Evolutionary conservation across 768 basidiomycete genomes (phyloP).

Genomic region (Gautieria morchelliformis): DNA sequence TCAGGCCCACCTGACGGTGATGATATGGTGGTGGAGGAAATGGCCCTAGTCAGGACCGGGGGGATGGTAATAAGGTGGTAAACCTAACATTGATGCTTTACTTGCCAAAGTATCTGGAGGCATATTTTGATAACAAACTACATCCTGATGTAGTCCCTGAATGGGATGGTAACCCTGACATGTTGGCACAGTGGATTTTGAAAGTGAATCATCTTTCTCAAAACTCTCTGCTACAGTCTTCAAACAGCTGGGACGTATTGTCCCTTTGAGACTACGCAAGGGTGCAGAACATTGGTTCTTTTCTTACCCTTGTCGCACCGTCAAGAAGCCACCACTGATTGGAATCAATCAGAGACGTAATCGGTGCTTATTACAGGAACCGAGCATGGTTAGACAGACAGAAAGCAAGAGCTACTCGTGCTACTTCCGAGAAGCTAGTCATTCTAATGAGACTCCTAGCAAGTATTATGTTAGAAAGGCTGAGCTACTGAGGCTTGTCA

Average conservation of each 20-base stretch:
- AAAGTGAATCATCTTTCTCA: conserved; percentile 19
- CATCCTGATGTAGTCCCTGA: conserved; percentile 22
- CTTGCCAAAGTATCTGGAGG: conserved; percentile 1
- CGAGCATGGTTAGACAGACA: conserved; percentile 22
- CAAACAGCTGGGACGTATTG: conserved; percentile 21
- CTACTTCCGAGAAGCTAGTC: conserved; percentile 18
- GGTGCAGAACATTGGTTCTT: conserved; percentile 26
- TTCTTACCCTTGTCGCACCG: conserved; percentile 11
- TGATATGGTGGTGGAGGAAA: not conserved
- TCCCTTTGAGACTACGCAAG: conserved; percentile 18
- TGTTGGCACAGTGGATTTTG: conserved; percentile 20
- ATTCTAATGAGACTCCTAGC: conserved; percentile 22
- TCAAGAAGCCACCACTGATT: conserved; percentile 16
- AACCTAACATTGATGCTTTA: not conserved
- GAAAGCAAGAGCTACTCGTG: conserved; percentile 17
- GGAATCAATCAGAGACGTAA: conserved; percentile 20
- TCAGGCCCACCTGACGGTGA: not conserved
- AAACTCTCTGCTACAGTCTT: conserved; percentile 14
- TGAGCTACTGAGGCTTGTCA: conserved; percentile 15
- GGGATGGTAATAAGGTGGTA: not conserved
- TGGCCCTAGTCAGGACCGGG: not conserved
- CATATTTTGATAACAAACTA: conserved; percentile 25
- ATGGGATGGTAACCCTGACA: conserved; percentile 25
- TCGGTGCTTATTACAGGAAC: conserved; percentile 26
- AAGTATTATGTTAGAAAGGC: conserved; percentile 27